Conservation (phyloP, 768 basidiomycete species). For the Lentinula raphanica region DNA sequence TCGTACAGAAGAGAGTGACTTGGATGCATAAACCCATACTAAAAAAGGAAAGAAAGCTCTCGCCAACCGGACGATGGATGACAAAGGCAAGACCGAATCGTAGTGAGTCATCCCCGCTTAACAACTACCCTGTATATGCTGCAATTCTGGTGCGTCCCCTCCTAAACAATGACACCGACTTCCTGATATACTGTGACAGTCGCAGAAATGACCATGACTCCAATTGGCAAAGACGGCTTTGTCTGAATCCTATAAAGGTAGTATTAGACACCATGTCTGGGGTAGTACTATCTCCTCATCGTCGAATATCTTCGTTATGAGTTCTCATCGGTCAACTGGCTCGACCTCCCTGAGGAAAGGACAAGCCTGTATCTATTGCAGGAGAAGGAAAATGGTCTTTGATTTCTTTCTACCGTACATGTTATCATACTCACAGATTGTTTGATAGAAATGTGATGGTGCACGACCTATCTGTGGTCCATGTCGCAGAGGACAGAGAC, state of each 20-base stretch:
- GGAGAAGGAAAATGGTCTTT: constrained; percentile 11
- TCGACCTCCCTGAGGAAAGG: constrained; percentile 8
- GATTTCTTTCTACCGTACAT: neutral
- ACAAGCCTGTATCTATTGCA: constrained; percentile 12
- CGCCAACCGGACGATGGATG: neutral
- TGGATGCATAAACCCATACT: neutral
- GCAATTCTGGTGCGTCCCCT: neutral
- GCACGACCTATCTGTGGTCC: constrained; percentile 46
- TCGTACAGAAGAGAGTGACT: too few species aligned
- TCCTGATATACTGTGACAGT: neutral
- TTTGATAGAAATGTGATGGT: constrained; percentile 30
- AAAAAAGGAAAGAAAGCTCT: neutral
- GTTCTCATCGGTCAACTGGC: neutral
- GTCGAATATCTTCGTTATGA: neutral
- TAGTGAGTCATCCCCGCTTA: neutral
- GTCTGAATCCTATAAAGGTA: neutral
- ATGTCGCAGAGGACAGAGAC: constrained; percentile 41
- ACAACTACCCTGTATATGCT: neutral
- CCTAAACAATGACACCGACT: neutral
- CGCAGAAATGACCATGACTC: neutral
- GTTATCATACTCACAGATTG: neutral
- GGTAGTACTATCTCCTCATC: neutral
- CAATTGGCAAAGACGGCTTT: neutral
- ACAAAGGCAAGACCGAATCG: constrained; percentile 1
- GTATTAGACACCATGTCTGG: neutral